Evolutionary conservation across 805 yeast genomes (phyloP).

Genomic region (Starmerella sp.): DNA sequence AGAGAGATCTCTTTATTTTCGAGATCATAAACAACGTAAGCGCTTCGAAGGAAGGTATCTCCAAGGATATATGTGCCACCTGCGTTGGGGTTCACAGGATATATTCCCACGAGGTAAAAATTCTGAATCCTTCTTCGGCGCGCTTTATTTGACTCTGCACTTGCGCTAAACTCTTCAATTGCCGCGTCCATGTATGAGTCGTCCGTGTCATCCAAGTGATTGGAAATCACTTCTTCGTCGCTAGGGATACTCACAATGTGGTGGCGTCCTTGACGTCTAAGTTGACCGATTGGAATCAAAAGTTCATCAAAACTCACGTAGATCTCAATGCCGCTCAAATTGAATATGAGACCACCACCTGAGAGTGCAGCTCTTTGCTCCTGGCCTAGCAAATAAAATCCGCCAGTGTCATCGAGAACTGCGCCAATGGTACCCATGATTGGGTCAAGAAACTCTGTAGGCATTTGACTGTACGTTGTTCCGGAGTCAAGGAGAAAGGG

Average conservation of each 20-base stretch:
- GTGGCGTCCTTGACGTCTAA: background rate
- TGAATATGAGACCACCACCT: slow-evolving; percentile 13
- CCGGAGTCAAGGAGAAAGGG: slow-evolving; percentile 40
- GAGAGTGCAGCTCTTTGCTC: background rate
- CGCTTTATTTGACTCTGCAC: background rate
- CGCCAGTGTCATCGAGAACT: background rate
- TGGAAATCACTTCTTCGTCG: background rate
- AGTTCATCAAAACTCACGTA: slow-evolving; percentile 13
- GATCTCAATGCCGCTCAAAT: slow-evolving; percentile 19
- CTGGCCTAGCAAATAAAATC: slow-evolving; percentile 8
- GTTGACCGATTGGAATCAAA: slow-evolving; percentile 12
- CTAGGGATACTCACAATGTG: background rate
- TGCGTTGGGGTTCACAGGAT: background rate
- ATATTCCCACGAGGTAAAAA: slow-evolving; percentile 3
- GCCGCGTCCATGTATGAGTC: no score
- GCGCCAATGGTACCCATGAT: slow-evolving; percentile 15
- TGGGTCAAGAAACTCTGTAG: slow-evolving; percentile 22
- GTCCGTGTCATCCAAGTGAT: no score
- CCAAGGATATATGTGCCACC: slow-evolving; percentile 37
- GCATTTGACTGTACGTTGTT: slow-evolving; percentile 40
- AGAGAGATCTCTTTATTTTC: slow-evolving; percentile 45
- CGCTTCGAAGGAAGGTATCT: slow-evolving; percentile 43
- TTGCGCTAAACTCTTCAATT: background rate
- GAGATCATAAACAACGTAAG: slow-evolving; percentile 50
- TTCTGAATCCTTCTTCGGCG: background rate